Base-by-base conservation (phyloP, 2,329 filamentous ascomycete genomes). In the Penicillium hesseltinei region DNA sequence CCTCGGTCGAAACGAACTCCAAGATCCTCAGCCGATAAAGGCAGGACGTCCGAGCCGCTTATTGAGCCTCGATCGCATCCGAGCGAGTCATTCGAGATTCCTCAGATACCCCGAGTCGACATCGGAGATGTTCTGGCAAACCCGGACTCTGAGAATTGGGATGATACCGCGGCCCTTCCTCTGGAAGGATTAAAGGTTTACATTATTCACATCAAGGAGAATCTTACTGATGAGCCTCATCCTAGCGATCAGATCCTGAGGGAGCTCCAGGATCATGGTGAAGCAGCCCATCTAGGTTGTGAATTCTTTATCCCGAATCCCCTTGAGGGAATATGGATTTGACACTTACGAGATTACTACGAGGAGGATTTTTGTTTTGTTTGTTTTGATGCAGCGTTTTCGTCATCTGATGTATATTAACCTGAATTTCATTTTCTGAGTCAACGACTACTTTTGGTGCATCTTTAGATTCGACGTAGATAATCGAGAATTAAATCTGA, bases 161-260 rank as follows among this genome's bases (percentile, higher is more conserved):
- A 56, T 43, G 52, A 62, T 33, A 57, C 55, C 58, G 68, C 45
- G 40, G 64, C 64, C 57, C 70, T 69, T 48, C 86, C 87, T 7
- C 79, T 99, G 5, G 78, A 81, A 51, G 92, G 91, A 0, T 71
- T 97, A 29, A 89, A 86, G 61, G 80, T 99, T 1, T 87, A 97
- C 49, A 85, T 97, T 54, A 97, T 97, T 38, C 94, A 99, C 71
- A 84, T 97, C 69, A 99, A 99, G 73, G 93, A 97, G 63, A 88
- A 84, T 23, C 77, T 97, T 54, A 79, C 81, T 9, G 92, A 96
- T 70, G 90, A 86, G 0, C 84, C 84, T 27, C 73, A 77, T 47
- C 85, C 82, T 2, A 83, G 80, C 36, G 85, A 90, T 4, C 81
- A 76, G 2, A 96, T 97, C 36, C 67, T 94, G 23, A 70, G 79